phyloP scores from a whole-genome alignment of 2,329 filamentous ascomycete genomes.

The Colletotrichum coccodes region DNA sequence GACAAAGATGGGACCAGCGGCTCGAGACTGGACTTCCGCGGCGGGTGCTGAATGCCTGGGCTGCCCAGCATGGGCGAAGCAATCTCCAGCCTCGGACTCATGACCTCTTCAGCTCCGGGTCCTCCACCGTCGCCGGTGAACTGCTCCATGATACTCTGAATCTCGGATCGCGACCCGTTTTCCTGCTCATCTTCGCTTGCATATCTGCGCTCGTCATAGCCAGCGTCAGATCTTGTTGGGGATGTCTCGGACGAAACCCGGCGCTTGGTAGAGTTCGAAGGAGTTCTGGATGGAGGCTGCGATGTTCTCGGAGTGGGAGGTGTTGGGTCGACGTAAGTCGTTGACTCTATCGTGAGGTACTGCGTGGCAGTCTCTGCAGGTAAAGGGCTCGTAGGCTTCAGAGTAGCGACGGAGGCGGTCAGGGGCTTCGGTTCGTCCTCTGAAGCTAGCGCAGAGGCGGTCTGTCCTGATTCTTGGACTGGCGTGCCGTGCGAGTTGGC shows the following conservation, averaged over 20 bases:
- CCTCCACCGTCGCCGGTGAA: slow-evolving; percentile 82
- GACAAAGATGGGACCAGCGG: slow-evolving; percentile 66
- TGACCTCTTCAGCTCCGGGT: slow-evolving; percentile 82
- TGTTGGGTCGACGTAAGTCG: slow-evolving; percentile 66
- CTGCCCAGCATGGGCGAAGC: slow-evolving; percentile 81
- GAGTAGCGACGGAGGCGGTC: slow-evolving; percentile 58
- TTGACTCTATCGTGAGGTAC: slow-evolving; percentile 59
- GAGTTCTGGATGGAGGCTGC: slow-evolving; percentile 67
- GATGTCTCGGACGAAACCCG: slow-evolving; percentile 56
- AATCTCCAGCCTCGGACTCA: slow-evolving; percentile 88
- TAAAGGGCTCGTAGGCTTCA: slow-evolving; percentile 57
- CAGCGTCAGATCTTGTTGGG: slow-evolving; percentile 64
- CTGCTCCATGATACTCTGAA: slow-evolving; percentile 97
- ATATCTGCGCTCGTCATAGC: slow-evolving; percentile 66
- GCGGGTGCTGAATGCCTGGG: slow-evolving; percentile 73
- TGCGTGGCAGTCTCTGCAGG: slow-evolving; percentile 49
- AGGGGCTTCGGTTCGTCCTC: slow-evolving; percentile 42
- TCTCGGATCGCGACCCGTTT: slow-evolving; percentile 81
- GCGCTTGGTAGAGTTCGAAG: slow-evolving; percentile 64
- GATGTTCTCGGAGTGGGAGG: slow-evolving; percentile 66
- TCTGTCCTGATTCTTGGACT: slow-evolving; percentile 5
- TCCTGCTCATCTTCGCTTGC: slow-evolving; percentile 73
- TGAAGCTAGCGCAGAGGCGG: background rate
- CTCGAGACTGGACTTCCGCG: slow-evolving; percentile 87
- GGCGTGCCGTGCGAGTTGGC: background rate